Percentiles rank a stretch among this genome's conserved stretches.
Evolutionary conservation across 1,284 basidiomycete genomes (phyloP).

Genomic region (Erythrobasidium hasegawianum): DNA sequence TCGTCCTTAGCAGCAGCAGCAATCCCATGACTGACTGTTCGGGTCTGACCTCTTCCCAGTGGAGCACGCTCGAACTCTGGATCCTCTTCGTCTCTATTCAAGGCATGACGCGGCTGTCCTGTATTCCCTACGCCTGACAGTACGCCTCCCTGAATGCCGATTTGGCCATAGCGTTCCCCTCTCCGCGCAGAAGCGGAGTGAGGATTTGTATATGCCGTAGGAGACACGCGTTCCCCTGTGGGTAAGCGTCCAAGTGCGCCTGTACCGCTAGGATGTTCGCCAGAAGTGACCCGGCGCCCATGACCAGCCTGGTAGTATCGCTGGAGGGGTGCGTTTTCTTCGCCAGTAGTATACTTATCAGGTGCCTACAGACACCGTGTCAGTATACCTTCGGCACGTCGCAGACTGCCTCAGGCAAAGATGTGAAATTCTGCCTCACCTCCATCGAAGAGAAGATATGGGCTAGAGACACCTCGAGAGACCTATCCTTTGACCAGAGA

Average conservation of each 20-base stretch:
- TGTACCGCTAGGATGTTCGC: background rate
- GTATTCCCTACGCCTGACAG: slow-evolving; percentile 11
- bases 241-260: background rate
- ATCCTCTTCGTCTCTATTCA: background rate
- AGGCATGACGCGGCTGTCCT: slow-evolving; percentile 1
- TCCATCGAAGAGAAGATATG: slow-evolving; percentile 25
- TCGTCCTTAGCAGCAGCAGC: slow-evolving; percentile 14
- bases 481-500: slow-evolving; percentile 16
- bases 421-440: slow-evolving; percentile 16
- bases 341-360: slow-evolving; percentile 7
- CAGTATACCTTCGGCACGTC: background rate
- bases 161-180: background rate
- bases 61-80: slow-evolving; percentile 17
- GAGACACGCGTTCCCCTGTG: background rate
- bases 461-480: slow-evolving; percentile 7
- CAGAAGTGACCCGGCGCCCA: background rate
- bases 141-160: slow-evolving; percentile 28
- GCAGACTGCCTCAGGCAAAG: background rate
- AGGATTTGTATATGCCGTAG: background rate
- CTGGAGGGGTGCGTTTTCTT: background rate
- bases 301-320: slow-evolving; percentile 1
- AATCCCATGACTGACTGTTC: background rate
- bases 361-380: background rate
- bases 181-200: too few species aligned
- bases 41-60: background rate